phyloP scores from a whole-genome alignment of 2,329 filamentous ascomycete species.

The Fusarium stilboides region DNA sequence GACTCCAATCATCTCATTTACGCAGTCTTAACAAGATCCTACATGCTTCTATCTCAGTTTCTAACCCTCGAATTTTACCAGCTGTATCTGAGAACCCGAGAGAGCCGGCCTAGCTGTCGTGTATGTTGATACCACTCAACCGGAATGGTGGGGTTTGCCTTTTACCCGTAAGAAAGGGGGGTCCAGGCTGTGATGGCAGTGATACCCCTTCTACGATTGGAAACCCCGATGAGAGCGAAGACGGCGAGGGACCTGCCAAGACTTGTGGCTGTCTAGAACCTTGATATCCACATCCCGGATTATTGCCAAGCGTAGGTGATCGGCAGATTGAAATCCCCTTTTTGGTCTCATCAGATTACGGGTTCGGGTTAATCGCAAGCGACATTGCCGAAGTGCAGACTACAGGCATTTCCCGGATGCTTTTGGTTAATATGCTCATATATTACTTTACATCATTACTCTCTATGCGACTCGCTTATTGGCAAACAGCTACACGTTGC shows the following conservation, averaged over 20 bases:
- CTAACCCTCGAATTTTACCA: too few relatives aligned
- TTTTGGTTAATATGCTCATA: not conserved
- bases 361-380: not conserved
- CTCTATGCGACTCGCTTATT: not conserved
- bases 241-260: too few relatives aligned
- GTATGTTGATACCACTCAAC: not conserved
- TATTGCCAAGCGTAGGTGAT: not conserved
- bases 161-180: too few relatives aligned
- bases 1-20: too few relatives aligned
- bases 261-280: not conserved
- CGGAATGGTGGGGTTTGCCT: not conserved
- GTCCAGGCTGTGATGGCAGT: not conserved
- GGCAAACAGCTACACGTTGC: not conserved
- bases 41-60: too few relatives aligned
- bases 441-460: not conserved
- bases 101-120: not conserved
- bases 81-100: too few relatives aligned
- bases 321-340: not conserved
- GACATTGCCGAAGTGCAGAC: not conserved
- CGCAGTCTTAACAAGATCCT: not conserved
- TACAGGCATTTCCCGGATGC: not conserved
- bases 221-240: too few relatives aligned
- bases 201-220: too few relatives aligned
- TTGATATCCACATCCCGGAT: not conserved
- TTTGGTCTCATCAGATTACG: not conserved